Conservation (phyloP, 805 yeast genomes). For the Metschnikowia cerradonensis region DNA sequence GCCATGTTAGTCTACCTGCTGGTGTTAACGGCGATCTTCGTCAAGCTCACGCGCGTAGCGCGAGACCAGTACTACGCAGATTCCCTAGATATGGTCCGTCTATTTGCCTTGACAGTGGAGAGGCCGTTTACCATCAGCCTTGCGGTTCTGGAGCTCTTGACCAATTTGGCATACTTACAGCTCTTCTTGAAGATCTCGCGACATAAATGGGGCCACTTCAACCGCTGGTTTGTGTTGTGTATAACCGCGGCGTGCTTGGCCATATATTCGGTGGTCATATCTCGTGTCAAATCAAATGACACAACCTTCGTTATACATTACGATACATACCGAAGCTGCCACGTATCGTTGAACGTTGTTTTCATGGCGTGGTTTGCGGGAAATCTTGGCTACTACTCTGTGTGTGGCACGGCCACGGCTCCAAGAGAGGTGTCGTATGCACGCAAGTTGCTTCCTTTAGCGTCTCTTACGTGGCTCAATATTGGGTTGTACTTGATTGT, state of each 20-base stretch:
- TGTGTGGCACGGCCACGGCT: conserved; percentile 27
- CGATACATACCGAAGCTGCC: conserved; percentile 2
- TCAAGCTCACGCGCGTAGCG: conserved; percentile 44
- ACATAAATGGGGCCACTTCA: conserved; percentile 22
- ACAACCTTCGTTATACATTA: conserved; percentile 5
- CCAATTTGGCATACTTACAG: conserved; percentile 55
- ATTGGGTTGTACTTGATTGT: conserved; percentile 36
- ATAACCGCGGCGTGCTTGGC: conserved; percentile 17
- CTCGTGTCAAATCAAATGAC: conserved; percentile 14
- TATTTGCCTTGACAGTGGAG: conserved; percentile 36
- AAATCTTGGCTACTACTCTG: conserved; percentile 36
- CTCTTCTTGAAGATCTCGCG: conserved; percentile 30
- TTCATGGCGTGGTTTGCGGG: conserved; percentile 28
- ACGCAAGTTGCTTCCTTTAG: conserved; percentile 44
- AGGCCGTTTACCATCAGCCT: conserved; percentile 37
- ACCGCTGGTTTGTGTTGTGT: conserved; percentile 19
- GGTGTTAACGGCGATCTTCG: conserved; percentile 49
- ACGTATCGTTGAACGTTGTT: conserved; percentile 22
- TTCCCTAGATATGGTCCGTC: conserved; percentile 47
- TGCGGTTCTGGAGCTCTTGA: conserved; percentile 40
- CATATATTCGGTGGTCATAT: conserved; percentile 4
- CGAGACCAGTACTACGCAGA: conserved; percentile 48
- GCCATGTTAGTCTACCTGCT: conserved; percentile 57
- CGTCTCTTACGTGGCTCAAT: conserved; percentile 40
- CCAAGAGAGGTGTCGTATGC: conserved; percentile 44